Conservation (phyloP, 208 protist genomes). For the Leishmania turanica region DNA sequence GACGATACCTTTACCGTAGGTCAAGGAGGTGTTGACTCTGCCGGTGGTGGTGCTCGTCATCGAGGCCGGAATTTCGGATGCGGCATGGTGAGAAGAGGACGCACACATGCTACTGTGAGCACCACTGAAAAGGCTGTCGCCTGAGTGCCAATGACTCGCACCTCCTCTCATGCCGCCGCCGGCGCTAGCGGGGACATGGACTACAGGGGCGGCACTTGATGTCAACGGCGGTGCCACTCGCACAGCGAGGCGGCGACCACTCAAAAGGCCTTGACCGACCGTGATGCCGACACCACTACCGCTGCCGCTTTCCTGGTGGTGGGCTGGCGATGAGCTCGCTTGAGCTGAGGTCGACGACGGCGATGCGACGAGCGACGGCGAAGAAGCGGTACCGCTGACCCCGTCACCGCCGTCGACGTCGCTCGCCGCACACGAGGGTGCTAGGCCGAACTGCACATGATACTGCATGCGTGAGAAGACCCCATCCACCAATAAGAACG, state of each 20-base stretch:
- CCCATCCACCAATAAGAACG: not conserved
- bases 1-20: constrained; percentile 68
- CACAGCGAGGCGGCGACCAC: constrained; percentile 18
- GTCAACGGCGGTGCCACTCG: not conserved
- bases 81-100: not conserved
- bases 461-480: constrained; percentile 13
- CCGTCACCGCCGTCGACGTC: not conserved
- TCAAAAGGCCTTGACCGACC: constrained; percentile 11
- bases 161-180: not conserved
- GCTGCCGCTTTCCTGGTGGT: not conserved
- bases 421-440: not conserved
- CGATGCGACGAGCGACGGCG: not conserved
- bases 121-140: not conserved
- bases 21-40: not conserved
- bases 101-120: not conserved
- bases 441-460: constrained; percentile 5
- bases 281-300: constrained; percentile 5
- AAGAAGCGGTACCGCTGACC: not conserved
- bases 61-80: not conserved
- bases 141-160: not conserved
- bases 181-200: not conserved
- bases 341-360: not conserved
- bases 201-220: not conserved
- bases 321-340: not conserved
- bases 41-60: not conserved